Percentiles rank a stretch among this genome's conserved stretches.
Conservation (phyloP, 441 rosid species). For the Euphorbia celastroides region DNA sequence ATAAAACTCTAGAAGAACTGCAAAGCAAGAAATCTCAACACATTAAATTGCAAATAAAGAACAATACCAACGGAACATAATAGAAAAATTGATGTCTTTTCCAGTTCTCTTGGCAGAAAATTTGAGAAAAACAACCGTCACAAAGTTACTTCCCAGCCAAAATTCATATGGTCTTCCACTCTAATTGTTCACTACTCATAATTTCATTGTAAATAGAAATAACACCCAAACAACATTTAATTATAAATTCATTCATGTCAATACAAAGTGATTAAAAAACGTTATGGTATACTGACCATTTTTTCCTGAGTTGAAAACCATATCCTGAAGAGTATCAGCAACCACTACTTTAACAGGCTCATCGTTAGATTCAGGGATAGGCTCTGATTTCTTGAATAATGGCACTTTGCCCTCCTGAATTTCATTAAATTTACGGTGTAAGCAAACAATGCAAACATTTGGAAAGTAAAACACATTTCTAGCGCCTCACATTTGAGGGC, state of each 20-base stretch:
- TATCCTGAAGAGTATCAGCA: conserved; percentile 69
- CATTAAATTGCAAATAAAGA: not conserved
- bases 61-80: too few species aligned
- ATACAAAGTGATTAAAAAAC: too few species aligned
- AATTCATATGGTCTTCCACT: not conserved
- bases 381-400: conserved; percentile 68
- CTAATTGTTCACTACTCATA: too few species aligned
- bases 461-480: not conserved
- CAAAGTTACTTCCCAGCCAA: not conserved
- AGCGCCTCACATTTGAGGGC: not conserved
- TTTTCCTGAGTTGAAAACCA: conserved; percentile 76
- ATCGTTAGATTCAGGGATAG: conserved; percentile 67
- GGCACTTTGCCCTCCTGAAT: conserved; percentile 76
- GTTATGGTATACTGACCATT: conserved; percentile 54
- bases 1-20: conserved; percentile 90
- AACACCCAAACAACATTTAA: not conserved
- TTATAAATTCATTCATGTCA: not conserved
- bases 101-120: not conserved
- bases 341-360: conserved; percentile 95
- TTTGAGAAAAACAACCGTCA: not conserved
- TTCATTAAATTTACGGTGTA: not conserved
- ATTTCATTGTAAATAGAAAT: not conserved
- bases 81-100: not conserved
- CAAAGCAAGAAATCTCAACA: conserved; percentile 19
- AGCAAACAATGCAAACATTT: not conserved